Base-by-base conservation (phyloP, 179 eudicot genomes). In the Amaranthus tricolor region DNA sequence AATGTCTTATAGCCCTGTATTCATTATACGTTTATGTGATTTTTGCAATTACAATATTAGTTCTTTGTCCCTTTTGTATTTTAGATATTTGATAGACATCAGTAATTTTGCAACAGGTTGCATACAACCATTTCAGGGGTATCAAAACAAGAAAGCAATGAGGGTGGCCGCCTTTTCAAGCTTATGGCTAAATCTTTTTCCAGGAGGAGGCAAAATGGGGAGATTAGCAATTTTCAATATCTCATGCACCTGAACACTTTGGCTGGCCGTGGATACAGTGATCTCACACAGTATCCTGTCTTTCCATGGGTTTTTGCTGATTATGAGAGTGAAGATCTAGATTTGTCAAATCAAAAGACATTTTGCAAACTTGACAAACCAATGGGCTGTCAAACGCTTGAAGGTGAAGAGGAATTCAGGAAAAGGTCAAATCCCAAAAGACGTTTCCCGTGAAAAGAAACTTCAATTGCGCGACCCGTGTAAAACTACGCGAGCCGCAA, bases 201-300 rank as follows among this genome's bases (percentile, higher is more conserved):
- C 45, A 94, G 90, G 86, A 90, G 99, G 83, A 93, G 99, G 99
- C 99, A 96, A 85, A 93, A 86, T 84, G 99, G 99, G 76, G 98
- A 96, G 81, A 94, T 96, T 68, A 96, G 96, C 91, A 96, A 96
- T 80, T 94, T 96, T 74, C 99, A 96, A 86, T 96, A 96, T 82
- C 97, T 96, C 77, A 96, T 96, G 99, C 99, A 96, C 86, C 90
- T 96, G 74, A 96, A 94, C 82, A 96, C 99, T 70, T 87, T 93
- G 79, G 99, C 99, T 58, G 99, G 99, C 63, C 99, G 99, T 61
- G 99, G 99, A 72, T 96, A 96, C 80, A 96, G 97, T 85, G 99
- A 96, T 88, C 95, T 96, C 66, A 96, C 99, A 50, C 99, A 96
- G 81, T 96, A 96, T 85, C 99, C 99, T 57, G 99, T 96, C 61